Conservation (phyloP, 202 grass and related monocot species). For the Bolboschoenoplectus hybrid region DNA sequence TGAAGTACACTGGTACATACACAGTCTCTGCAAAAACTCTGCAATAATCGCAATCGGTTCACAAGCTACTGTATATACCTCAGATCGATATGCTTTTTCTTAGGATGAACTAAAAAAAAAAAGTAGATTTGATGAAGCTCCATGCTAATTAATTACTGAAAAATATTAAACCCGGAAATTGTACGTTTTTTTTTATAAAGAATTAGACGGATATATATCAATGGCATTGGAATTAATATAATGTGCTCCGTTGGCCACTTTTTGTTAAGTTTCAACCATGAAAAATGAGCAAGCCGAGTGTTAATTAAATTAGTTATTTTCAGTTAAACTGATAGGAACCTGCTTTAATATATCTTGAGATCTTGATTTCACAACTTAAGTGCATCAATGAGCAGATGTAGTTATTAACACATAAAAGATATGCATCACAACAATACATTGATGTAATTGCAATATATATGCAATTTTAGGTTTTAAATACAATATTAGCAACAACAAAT, state of each 20-base stretch:
- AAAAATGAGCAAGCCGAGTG: not conserved
- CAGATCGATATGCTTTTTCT: not conserved
- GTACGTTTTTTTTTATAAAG: not conserved
- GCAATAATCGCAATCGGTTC: not conserved
- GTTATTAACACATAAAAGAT: not conserved
- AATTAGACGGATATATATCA: not conserved
- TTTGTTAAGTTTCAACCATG: not conserved
- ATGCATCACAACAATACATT: not conserved
- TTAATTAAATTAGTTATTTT: not conserved
- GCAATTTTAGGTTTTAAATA: not conserved
- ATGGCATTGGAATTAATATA: not conserved
- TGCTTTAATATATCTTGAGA: not conserved
- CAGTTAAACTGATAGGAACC: not conserved
- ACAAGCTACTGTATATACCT: not conserved
- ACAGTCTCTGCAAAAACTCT: not conserved
- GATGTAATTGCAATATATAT: not conserved
- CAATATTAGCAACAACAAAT: not conserved
- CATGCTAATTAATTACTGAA: not conserved
- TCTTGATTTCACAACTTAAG: not conserved
- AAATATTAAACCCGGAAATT: not conserved
- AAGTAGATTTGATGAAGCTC: not conserved
- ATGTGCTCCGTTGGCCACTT: not conserved
- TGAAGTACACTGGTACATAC: not conserved
- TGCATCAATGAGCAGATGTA: not conserved
- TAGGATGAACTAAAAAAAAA: not conserved